Base-by-base conservation (phyloP, 352 stramenopile genomes). In the Thraustotheca clavata region DNA sequence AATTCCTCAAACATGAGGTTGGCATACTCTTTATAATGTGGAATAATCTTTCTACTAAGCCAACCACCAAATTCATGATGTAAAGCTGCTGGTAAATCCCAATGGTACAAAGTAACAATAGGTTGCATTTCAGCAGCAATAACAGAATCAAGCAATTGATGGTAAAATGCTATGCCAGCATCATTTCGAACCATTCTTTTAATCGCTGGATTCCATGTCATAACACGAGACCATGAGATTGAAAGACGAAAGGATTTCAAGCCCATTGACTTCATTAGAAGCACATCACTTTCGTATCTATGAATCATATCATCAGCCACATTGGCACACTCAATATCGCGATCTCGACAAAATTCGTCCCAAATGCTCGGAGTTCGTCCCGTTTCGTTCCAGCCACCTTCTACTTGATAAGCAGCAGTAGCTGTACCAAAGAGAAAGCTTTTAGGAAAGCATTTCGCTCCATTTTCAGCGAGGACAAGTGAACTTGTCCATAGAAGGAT, bases 71-170 rank as follows among this genome's bases (percentile, higher is more conserved):
- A 86, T 27, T 87, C 70, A 12, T 87, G 79, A 67, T 98, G 75
- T 8, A 98, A 69, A 33, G 75, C 71, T 26, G 91, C 72, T 7
- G 95, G 95, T 12, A 98, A 66, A 73, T 98, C 95, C 93, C 93
- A 98, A 76, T 98, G 95, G 70, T 97, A 98, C n/a, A 98, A 70
- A 11, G 94, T 98, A 20, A 98, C 68, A 34, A 95, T 85, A n/a
- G 95, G 92, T 46, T 84, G 75, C 54, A 98, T 95, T 62, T 80
- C 74, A 50, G 79, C 72, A 1, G 50, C 69, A 5, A 80, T 41
- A 3, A 98, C 74, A 31, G 77, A 71, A 71, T 98, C 83, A 59
- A 98, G 87, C 0, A 98, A 39, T 16, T 76, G 68, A 69, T 96
- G 87, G 77, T 98, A 98, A 78, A 98, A 98, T 1, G 73, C 73